Evolutionary conservation across 2,329 filamentous ascomycete species (phyloP), one percentile per base, ranked within the genome.

Genomic region (Graphiopsis chlorocephala): DNA sequence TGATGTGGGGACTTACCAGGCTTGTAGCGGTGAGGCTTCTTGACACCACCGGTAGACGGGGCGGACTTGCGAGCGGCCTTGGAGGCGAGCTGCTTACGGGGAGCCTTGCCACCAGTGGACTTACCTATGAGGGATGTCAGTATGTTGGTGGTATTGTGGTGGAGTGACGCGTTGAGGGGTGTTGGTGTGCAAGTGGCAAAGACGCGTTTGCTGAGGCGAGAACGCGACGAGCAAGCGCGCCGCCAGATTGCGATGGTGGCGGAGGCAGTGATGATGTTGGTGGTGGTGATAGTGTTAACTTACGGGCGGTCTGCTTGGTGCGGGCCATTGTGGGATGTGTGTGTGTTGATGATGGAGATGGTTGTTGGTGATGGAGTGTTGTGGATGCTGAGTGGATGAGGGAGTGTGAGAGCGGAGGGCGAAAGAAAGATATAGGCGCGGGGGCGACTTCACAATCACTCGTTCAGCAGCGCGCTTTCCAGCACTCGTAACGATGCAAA

Each of bases 11-110:
- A 72, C 75, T 67, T 74, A 76, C 80, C 80, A 67, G 81, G 81
- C 80, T 83, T 83, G 77, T 83, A 83, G 70, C 81, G 77, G 77
- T 83, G 81, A 74, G 81, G 81, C 81, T 83, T 83, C 81, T 83
- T 83, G 79, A 83, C 81, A 82, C 81, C 81, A 77, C 94, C 95
- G 80, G 95, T 98, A 69, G 93, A 97, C 74, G 95, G 95, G 68
- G 95, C 94, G 76, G 90, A 93, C 90, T 99, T 99, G 85, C 95
- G 93, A 77, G 95, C 94, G 73, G 94, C 95, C 91, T 97, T 97
- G 86, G 93, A 97, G 76, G 94, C 94, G 78, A 98, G 93, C 88
- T 97, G 93, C 92, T 99, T 99, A 83, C 86, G 85, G 73, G 86
- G 86, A 77, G 86, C 86, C 82, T 89, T 89, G 84, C 86, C 86